Evolutionary conservation across 139 green algal genomes (phyloP).

Genomic region (Volvox reticuliferus): DNA sequence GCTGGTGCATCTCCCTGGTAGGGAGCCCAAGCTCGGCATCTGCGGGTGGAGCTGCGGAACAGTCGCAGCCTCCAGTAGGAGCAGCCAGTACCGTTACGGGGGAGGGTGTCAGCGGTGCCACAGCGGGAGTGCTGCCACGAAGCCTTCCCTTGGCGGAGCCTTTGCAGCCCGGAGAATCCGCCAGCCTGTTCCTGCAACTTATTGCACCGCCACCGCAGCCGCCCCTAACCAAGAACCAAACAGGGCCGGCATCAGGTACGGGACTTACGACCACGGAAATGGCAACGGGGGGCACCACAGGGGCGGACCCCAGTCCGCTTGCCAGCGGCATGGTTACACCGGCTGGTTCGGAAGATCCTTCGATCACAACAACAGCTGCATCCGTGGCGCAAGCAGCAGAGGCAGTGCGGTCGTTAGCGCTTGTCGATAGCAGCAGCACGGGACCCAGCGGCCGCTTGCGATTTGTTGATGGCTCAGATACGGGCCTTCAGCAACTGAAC

Average conservation of each 20-base stretch:
- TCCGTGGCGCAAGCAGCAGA: constrained; percentile 5
- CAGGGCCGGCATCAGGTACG: background rate
- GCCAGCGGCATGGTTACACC: constrained; percentile 30
- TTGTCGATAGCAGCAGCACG: background rate
- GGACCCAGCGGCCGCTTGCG: constrained; percentile 4
- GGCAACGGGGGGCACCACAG: background rate
- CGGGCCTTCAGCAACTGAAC: constrained; percentile 35
- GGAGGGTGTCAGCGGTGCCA: background rate
- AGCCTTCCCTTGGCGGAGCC: constrained; percentile 48
- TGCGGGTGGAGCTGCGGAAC: background rate
- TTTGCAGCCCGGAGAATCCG: constrained; percentile 53
- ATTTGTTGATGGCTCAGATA: constrained; percentile 25
- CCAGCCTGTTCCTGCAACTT: constrained; percentile 50
- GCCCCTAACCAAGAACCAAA: background rate
- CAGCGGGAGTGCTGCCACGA: background rate
- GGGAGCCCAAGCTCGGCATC: background rate
- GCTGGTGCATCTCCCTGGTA: constrained; percentile 46
- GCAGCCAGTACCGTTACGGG: background rate
- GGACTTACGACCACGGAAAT: too few relatives aligned
- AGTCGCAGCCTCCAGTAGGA: background rate
- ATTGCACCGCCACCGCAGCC: constrained; percentile 36
- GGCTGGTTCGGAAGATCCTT: background rate
- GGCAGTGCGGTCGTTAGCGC: constrained; percentile 12
- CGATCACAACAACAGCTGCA: background rate
- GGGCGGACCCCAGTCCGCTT: background rate